Conservation (phyloP, 2,329 filamentous ascomycete genomes). For the Chalara sp. region DNA sequence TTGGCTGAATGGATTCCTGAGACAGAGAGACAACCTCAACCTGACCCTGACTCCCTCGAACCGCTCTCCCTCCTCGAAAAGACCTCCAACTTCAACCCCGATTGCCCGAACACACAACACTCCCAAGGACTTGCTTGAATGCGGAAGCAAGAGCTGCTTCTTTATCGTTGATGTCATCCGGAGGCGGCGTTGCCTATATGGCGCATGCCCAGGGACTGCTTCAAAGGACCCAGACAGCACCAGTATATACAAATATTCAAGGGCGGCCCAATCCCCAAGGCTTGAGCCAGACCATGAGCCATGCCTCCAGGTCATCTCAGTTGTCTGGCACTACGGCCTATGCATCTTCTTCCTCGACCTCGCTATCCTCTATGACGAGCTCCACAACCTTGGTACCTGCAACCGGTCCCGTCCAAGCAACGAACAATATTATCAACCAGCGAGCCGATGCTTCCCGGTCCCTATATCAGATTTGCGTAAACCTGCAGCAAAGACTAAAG, state of each 20-base stretch:
- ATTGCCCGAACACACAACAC: too few species aligned
- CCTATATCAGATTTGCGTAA: slow-evolving; percentile 91
- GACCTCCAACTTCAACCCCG: too few species aligned
- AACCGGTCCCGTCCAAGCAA: slow-evolving; percentile 61
- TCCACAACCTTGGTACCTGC: slow-evolving; percentile 29
- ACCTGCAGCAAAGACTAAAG: slow-evolving; percentile 71
- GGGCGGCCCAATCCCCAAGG: slow-evolving; percentile 15
- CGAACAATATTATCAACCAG: slow-evolving; percentile 94
- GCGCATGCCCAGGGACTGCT: slow-evolving; percentile 26
- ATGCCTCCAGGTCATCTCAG: slow-evolving; percentile 48
- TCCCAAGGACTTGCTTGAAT: slow-evolving; percentile 6
- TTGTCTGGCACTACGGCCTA: slow-evolving; percentile 54
- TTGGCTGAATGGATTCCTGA: background rate
- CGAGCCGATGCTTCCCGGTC: slow-evolving; percentile 87
- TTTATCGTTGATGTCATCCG: slow-evolving; percentile 22
- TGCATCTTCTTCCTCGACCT: slow-evolving; percentile 29
- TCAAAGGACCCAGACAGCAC: slow-evolving; percentile 25
- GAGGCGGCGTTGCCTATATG: slow-evolving; percentile 22
- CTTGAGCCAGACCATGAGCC: slow-evolving; percentile 26
- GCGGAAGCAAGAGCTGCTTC: slow-evolving; percentile 8
- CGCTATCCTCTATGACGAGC: slow-evolving; percentile 26
- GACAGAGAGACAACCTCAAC: background rate
- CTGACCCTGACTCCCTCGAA: background rate
- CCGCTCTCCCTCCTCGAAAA: background rate
- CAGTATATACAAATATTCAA: slow-evolving; percentile 18